phyloP scores from a whole-genome alignment of 2,329 filamentous ascomycete genomes.

The Eutypella sp. region DNA sequence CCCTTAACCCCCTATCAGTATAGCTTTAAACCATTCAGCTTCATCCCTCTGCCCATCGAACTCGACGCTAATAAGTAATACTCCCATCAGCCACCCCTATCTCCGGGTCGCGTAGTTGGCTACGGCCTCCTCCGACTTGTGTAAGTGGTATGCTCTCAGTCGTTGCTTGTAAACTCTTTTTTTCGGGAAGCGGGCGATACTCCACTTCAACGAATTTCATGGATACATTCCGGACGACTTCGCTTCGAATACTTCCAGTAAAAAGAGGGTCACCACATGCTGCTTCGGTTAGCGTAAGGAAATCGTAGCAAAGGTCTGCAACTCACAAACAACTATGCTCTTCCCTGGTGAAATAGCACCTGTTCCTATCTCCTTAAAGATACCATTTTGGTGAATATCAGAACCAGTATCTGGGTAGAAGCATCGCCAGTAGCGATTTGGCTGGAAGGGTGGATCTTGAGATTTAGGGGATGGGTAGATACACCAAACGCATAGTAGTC shows the following conservation, averaged over 20 bases:
- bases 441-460: background rate
- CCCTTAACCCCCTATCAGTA: too few relatives aligned
- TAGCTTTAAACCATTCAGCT: too few relatives aligned
- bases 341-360: background rate
- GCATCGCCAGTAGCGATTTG: background rate
- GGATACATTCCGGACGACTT: background rate
- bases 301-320: background rate
- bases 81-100: background rate
- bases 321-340: background rate
- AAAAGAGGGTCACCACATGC: background rate
- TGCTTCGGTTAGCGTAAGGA: background rate
- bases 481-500: background rate
- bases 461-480: background rate
- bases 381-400: background rate
- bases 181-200: background rate
- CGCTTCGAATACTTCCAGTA: background rate
- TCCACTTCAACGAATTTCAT: background rate
- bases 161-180: background rate
- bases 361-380: background rate
- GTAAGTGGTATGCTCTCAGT: background rate
- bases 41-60: too few relatives aligned
- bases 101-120: background rate
- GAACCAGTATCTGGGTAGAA: background rate
- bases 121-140: background rate
- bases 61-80: too few relatives aligned